These are phyloP conservation scores for Calycina herbarum DNA, from an alignment of 2,329 filamentous ascomycete species.

Conservation along the genomic window DNA sequence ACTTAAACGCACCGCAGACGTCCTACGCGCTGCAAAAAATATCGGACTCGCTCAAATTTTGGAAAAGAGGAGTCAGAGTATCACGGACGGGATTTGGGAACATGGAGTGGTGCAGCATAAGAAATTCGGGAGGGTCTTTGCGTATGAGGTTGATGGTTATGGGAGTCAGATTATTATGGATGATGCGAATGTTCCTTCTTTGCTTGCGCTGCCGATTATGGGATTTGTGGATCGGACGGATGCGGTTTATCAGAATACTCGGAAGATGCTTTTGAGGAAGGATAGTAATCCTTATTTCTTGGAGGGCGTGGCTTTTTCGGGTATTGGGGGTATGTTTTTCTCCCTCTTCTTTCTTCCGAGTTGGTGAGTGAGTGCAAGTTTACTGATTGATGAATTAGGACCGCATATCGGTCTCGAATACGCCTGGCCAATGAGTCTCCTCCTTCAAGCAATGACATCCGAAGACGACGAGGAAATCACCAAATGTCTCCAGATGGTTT, in stretches of 20 bases:
- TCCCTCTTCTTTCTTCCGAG: background rate
- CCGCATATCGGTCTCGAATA: constrained; percentile 79
- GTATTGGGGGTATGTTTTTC: constrained; percentile 74
- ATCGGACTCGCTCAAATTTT: constrained; percentile 55
- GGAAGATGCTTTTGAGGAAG: constrained; percentile 58
- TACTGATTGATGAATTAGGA: constrained; percentile 38
- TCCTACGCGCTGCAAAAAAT: constrained; percentile 62
- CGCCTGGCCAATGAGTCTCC: constrained; percentile 95
- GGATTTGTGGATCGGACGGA: constrained; percentile 70
- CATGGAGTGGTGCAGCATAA: constrained; percentile 78
- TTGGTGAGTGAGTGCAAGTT: background rate
- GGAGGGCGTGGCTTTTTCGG: constrained; percentile 71
- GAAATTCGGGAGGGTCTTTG: constrained; percentile 76
- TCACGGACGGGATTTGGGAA: constrained; percentile 77
- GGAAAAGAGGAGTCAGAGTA: constrained; percentile 58
- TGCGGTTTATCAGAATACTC: constrained; percentile 80
- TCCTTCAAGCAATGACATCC: constrained; percentile 88
- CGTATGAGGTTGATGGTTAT: constrained; percentile 86
- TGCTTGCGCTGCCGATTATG: constrained; percentile 75
- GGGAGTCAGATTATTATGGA: constrained; percentile 84
- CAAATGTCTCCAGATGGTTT: constrained; percentile 70
- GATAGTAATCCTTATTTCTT: constrained; percentile 81
- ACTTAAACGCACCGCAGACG: constrained; percentile 68
- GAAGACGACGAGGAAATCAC: constrained; percentile 81
- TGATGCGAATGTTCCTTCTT: constrained; percentile 81